A percentile compares a stretch with the other conserved stretches of the same genome.
These are phyloP conservation scores for Sporothrix dimorphospora DNA, from an alignment of 2,329 filamentous ascomycete genomes.

Conservation along the genomic window DNA sequence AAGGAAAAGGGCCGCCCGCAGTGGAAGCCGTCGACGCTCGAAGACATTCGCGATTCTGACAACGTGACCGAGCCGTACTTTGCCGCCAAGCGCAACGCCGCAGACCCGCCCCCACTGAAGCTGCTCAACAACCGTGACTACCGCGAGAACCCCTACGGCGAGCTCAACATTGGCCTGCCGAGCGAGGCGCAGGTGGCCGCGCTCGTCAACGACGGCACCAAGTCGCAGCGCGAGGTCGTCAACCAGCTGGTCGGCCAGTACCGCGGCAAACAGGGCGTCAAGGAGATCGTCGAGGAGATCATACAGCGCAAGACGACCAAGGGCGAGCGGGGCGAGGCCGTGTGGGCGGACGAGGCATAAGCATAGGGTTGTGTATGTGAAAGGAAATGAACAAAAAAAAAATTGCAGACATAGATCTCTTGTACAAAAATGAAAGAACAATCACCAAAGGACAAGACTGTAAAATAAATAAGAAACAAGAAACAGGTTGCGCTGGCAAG, in stretches of 20 bases:
- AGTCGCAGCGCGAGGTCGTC: constrained; percentile 61
- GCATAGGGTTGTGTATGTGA: not conserved
- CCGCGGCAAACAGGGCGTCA: constrained; percentile 69
- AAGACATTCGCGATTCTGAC: constrained; percentile 62
- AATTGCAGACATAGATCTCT: constrained; percentile 14
- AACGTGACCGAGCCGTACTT: constrained; percentile 72
- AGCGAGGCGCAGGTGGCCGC: constrained; percentile 64
- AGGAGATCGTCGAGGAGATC: constrained; percentile 70
- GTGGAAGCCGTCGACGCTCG: constrained; percentile 76
- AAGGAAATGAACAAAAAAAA: not conserved
- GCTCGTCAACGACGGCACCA: constrained; percentile 46
- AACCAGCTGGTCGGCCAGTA: constrained; percentile 63
- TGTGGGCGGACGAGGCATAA: constrained; percentile 37
- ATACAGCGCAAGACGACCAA: constrained; percentile 62
- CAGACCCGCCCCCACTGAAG: constrained; percentile 52
- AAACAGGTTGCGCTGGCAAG: not conserved
- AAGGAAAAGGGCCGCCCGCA: constrained; percentile 63
- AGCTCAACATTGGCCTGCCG: constrained; percentile 67
- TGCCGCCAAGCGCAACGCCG: constrained; percentile 42
- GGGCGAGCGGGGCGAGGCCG: constrained; percentile 36
- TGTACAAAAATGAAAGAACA: not conserved
- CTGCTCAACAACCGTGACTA: constrained; percentile 69
- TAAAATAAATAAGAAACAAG: not conserved
- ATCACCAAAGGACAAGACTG: not conserved
- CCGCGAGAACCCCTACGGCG: constrained; percentile 68